Conservation (phyloP, 306 rosid genomes). For the Fragaria vesca region DNA sequence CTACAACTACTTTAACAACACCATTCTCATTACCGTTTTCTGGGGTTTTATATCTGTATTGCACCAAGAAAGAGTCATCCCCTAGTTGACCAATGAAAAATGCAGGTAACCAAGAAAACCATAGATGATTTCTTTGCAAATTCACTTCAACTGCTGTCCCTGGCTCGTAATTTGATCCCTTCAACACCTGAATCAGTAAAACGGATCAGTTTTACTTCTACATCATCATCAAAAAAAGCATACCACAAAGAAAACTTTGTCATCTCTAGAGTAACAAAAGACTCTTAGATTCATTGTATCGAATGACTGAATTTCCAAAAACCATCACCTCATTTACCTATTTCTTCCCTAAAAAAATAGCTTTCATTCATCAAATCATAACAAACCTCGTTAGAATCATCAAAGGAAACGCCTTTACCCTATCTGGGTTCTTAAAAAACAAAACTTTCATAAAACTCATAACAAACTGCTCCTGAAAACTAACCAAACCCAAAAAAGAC, state of each 20-base stretch:
- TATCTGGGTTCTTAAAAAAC: background rate
- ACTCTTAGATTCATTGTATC: background rate
- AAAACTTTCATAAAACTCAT: background rate
- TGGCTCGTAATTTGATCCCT: background rate
- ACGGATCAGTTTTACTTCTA: background rate
- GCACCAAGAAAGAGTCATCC: constrained; percentile 16
- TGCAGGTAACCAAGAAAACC: constrained; percentile 22
- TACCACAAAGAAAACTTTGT: background rate
- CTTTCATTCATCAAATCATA: background rate
- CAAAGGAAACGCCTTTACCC: background rate
- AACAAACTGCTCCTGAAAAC: background rate
- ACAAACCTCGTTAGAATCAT: background rate
- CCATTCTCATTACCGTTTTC: background rate
- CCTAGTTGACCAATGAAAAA: constrained; percentile 18
- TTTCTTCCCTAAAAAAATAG: background rate
- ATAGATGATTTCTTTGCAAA: background rate
- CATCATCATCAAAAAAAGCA: background rate
- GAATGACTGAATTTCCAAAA: background rate
- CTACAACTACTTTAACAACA: constrained; percentile 6
- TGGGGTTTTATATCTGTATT: constrained; percentile 2
- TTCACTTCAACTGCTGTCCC: constrained; percentile 20
- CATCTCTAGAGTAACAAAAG: background rate
- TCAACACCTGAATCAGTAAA: background rate
- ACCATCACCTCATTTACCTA: background rate
- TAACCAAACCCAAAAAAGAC: background rate